Evolutionary conservation across 1,284 basidiomycete species (phyloP), one percentile per base, ranked within the genome.

Genomic region (Apiotrichum akiyoshidainum): DNA sequence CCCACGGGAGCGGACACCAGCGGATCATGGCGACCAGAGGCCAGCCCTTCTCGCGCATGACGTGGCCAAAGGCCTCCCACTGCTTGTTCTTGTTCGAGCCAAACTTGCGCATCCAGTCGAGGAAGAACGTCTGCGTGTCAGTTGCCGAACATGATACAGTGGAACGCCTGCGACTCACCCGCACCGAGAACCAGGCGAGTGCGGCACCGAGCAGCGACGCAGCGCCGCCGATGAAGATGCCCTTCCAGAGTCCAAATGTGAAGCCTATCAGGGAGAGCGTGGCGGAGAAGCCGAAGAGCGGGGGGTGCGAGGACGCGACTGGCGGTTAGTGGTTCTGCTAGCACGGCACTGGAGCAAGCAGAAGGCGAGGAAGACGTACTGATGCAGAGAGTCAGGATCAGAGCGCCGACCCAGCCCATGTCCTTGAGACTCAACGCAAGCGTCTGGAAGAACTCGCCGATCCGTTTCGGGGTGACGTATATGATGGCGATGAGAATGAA

Each of bases 1-100:
- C 74, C 73, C 74, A 78, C 7, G 77, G 77, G 16, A 78, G 58
- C 8, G 77, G 77, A 55, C 76, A 77, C 61, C 71, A 78, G 11
- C 77, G 59, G 55, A 78, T 77, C 76, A 78, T 77, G 53, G 74
- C 71, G 45, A 78, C 68, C 31, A 78, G 63, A 1, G 73, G 70
- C 22, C 69, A 61, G 1, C 77, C 77, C 55, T 74, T 74, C n/a
- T 68, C 68, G n/a, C 64, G 58, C 70, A 78, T 75, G 55, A 78
- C 77, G 52, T 74, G 70, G 1, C 69, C 72, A 54, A 78, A 78
- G 9, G 77, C 77, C 35, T 74, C 71, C 75, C 75, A 78, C 55
- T 76, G 73, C 51, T 72, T 68, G 52, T 71, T 75, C 59, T 68
- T 65, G 45, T 67, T 60, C 13, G 64, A 52, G 8, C 68, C 69